A percentile compares a stretch with the other conserved stretches of the same genome.
Evolutionary conservation across 192 early-diverging fungal genomes (phyloP).

Genomic region (Entomortierella lignicola): DNA sequence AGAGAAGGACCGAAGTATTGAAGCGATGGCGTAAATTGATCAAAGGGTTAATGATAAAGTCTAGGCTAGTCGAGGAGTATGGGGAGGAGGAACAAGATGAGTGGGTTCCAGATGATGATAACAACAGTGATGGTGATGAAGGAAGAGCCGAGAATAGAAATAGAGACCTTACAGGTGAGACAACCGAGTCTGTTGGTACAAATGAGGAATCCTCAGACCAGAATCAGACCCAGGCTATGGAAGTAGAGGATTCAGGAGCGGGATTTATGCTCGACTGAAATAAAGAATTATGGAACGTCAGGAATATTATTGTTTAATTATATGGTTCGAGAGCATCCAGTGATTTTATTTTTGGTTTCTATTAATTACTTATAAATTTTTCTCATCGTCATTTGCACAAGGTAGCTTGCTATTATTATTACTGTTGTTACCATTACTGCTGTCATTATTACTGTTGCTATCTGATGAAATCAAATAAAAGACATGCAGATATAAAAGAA

Average conservation of each 20-base stretch:
- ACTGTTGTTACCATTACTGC: too few relatives aligned
- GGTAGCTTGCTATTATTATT: too few relatives aligned
- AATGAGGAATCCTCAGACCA: background rate
- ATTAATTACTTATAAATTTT: too few relatives aligned
- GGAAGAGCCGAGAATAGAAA: background rate
- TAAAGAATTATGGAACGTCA: background rate
- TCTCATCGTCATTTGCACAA: too few relatives aligned
- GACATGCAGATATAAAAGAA: too few relatives aligned
- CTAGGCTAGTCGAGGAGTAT: conserved; percentile 69
- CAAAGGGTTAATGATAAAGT: conserved; percentile 58
- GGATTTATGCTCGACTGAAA: conserved; percentile 42
- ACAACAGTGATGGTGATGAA: conserved; percentile 8
- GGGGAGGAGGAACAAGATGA: conserved; percentile 36
- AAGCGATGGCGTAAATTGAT: conserved; percentile 69
- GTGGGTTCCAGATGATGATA: conserved; percentile 22
- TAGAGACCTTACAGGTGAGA: background rate
- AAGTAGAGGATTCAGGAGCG: conserved; percentile 18
- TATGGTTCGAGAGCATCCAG: too few relatives aligned
- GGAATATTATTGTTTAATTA: too few relatives aligned
- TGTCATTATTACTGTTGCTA: too few relatives aligned
- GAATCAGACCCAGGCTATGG: background rate
- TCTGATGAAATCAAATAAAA: too few relatives aligned
- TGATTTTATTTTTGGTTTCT: too few relatives aligned
- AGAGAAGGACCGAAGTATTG: conserved; percentile 58
- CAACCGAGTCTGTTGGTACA: background rate